Evolutionary conservation across 73 alveolate species (phyloP).

Genomic region (Paramecium tetraurelia): DNA sequence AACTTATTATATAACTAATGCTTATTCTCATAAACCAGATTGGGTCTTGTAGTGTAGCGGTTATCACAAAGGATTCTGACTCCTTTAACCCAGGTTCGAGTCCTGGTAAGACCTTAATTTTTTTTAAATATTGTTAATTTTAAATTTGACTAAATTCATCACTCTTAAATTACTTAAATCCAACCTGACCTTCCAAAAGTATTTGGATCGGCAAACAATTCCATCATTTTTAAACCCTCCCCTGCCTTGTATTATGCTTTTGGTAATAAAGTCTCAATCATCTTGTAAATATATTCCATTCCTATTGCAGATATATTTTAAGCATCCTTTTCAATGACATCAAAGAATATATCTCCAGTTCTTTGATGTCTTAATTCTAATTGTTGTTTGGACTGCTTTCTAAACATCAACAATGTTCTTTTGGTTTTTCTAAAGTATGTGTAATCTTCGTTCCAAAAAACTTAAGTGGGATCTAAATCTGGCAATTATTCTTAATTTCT

Average conservation of each 20-base stretch:
- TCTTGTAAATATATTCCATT: conserved; percentile 67
- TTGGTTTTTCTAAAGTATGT: conserved; percentile 70
- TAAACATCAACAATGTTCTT: conserved; percentile 72
- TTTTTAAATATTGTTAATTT: not conserved
- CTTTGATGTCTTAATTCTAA: conserved; percentile 80
- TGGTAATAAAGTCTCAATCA: conserved; percentile 81
- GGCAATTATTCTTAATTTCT: conserved; percentile 49
- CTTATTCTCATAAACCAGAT: not conserved
- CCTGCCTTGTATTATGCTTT: conserved; percentile 69
- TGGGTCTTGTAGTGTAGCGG: conserved; percentile 86
- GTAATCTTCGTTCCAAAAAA: conserved; percentile 65
- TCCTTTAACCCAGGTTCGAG: conserved; percentile 88
- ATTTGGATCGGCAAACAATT: conserved; percentile 60
- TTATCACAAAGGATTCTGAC: conserved; percentile 86
- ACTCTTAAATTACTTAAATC: conserved; percentile 39
- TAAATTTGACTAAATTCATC: not conserved
- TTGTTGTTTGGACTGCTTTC: conserved; percentile 60
- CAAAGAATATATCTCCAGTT: conserved; percentile 83
- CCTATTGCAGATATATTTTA: conserved; percentile 60
- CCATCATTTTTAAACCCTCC: conserved; percentile 68
- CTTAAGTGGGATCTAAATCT: conserved; percentile 42
- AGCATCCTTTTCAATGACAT: conserved; percentile 59
- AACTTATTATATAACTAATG: not conserved
- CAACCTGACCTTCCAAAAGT: conserved; percentile 49
- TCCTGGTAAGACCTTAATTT: conserved; percentile 84